These are phyloP conservation scores for Salix caprea DNA, from an alignment of 345 rosid genomes.

Conservation along the genomic window DNA sequence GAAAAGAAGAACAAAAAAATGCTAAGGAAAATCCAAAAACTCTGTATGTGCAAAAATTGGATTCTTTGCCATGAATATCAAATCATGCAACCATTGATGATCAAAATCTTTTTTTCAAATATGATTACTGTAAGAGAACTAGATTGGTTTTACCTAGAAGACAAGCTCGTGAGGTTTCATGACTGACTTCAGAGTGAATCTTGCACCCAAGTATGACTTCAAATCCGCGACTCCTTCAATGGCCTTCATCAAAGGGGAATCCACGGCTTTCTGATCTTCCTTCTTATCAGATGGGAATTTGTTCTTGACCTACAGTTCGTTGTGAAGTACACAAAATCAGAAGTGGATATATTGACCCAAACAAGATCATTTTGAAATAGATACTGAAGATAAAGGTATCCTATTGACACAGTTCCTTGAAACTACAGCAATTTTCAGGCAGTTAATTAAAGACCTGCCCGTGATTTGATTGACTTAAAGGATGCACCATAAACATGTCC, in stretches of 20 bases:
- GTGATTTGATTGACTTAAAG: too few species aligned
- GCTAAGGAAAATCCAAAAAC: background rate
- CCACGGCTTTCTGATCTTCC: constrained; percentile 64
- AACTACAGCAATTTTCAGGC: background rate
- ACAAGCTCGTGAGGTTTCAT: constrained; percentile 85
- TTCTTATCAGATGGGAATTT: constrained; percentile 59
- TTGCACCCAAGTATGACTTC: constrained; percentile 50
- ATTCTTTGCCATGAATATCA: background rate
- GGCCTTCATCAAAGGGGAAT: constrained; percentile 45
- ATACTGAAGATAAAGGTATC: background rate
- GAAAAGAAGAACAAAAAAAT: background rate
- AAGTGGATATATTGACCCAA: background rate
- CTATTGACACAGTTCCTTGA: background rate
- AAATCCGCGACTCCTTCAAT: constrained; percentile 46
- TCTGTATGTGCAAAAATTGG: background rate
- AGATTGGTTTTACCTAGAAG: constrained; percentile 37
- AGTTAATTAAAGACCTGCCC: background rate
- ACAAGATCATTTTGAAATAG: background rate
- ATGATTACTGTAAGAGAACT: too few species aligned
- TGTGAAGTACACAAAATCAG: background rate
- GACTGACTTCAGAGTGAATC: constrained; percentile 46
- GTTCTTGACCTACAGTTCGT: constrained; percentile 42
- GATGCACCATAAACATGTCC: too few species aligned
- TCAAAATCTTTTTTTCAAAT: background rate
- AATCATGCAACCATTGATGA: background rate